Percentiles rank a stretch among this genome's conserved stretches.
Evolutionary conservation across 306 rosid species (phyloP).

Genomic region (Senna tora): DNA sequence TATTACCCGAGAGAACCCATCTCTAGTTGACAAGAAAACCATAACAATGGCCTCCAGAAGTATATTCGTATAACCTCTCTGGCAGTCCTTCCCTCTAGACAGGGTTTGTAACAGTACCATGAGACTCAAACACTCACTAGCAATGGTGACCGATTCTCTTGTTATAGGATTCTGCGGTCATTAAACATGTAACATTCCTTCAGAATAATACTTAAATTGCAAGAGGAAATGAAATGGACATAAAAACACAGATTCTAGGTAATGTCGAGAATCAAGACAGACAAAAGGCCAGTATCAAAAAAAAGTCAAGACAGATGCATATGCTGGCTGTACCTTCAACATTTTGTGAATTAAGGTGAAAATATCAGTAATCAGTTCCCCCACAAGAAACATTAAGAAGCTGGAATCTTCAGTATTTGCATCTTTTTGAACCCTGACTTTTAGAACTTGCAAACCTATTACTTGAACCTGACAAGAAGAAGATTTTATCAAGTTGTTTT

Average conservation of each 20-base stretch:
- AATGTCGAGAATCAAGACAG: constrained; percentile 22
- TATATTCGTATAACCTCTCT: constrained; percentile 65
- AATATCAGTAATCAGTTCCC: constrained; percentile 68
- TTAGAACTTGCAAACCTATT: constrained; percentile 85
- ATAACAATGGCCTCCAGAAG: constrained; percentile 76
- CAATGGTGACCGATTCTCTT: constrained; percentile 68
- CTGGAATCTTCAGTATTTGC: constrained; percentile 56
- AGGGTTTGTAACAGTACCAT: constrained; percentile 75
- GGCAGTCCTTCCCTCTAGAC: constrained; percentile 64
- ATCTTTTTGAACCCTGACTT: constrained; percentile 62
- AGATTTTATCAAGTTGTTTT: constrained; percentile 36
- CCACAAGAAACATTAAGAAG: constrained; percentile 69
- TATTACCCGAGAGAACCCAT: constrained; percentile 65
- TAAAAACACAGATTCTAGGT: constrained; percentile 20
- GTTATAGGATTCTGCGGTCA: constrained; percentile 70
- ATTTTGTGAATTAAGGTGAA: constrained; percentile 59
- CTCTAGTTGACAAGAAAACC: constrained; percentile 70
- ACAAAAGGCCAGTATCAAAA: not conserved
- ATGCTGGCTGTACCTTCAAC: constrained; percentile 58
- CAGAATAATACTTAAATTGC: constrained; percentile 39
- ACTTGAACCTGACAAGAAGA: constrained; percentile 69
- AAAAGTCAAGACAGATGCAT: not conserved
- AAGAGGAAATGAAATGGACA: constrained; percentile 10
- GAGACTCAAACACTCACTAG: constrained; percentile 77
- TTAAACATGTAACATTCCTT: constrained; percentile 36